A percentile compares a stretch with the other conserved stretches of the same genome.
phyloP scores from a whole-genome alignment of 1,139 yeast genomes.

The Ogataea hybrid region DNA sequence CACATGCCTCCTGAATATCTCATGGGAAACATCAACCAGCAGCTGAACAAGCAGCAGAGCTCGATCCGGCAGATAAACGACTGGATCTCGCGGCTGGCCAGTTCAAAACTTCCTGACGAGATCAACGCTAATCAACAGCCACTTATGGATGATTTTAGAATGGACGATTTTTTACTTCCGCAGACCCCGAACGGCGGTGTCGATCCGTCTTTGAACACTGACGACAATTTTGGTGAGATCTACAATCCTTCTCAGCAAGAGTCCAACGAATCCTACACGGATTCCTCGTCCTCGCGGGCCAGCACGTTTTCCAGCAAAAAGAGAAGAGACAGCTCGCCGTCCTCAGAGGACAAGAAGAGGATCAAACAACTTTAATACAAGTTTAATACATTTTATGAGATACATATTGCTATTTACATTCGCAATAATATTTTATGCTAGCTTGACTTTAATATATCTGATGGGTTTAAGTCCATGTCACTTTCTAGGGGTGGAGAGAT shows the following conservation, averaged over 20 bases:
- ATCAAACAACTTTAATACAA: slow-evolving; percentile 3
- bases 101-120: slow-evolving; percentile 14
- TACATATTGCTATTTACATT: slow-evolving; percentile 9
- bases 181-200: slow-evolving; percentile 27
- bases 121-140: slow-evolving; percentile 18
- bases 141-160: slow-evolving; percentile 28
- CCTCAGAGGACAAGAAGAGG: slow-evolving; percentile 6
- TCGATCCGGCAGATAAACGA: slow-evolving; percentile 59
- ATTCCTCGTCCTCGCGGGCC: slow-evolving; percentile 6
- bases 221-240: slow-evolving; percentile 9
- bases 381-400: slow-evolving; percentile 1
- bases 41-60: slow-evolving; percentile 49
- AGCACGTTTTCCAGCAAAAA: slow-evolving; percentile 6
- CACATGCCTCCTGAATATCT: slow-evolving; percentile 18
- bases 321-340: slow-evolving; percentile 4
- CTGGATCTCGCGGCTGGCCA: slow-evolving; percentile 44
- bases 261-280: slow-evolving; percentile 2
- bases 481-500: slow-evolving; percentile 7
- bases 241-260: slow-evolving; percentile 3
- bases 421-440: neutral
- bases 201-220: slow-evolving; percentile 11
- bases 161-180: slow-evolving; percentile 33
- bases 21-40: slow-evolving; percentile 32
- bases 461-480: slow-evolving; percentile 5
- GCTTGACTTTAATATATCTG: slow-evolving; percentile 6